Conservation (phyloP, 2,329 filamentous ascomycete genomes). For the Arthrobotrys megalospora region DNA sequence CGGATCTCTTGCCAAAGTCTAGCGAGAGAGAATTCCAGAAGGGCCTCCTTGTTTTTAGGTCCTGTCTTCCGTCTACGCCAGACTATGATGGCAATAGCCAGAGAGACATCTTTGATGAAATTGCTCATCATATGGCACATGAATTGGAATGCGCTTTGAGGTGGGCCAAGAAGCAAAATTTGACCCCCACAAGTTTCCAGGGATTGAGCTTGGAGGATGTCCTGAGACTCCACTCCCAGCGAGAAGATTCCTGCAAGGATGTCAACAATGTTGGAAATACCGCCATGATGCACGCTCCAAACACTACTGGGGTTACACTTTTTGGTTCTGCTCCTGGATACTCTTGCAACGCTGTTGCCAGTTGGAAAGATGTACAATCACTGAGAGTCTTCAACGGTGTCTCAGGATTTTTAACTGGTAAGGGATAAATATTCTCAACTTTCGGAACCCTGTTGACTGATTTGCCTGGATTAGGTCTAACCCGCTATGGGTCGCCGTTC, state of each 20-base stretch:
- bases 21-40: constrained; percentile 48
- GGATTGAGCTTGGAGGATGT: constrained; percentile 53
- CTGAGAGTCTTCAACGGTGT: constrained; percentile 53
- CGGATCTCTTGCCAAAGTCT: constrained; percentile 43
- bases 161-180: constrained; percentile 59
- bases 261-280: neutral
- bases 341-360: constrained; percentile 4
- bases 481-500: constrained; percentile 55
- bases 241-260: constrained; percentile 29
- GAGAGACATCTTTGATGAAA: constrained; percentile 58
- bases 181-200: constrained; percentile 57
- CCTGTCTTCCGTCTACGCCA: constrained; percentile 47
- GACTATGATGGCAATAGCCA: constrained; percentile 57
- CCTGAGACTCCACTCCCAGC: constrained; percentile 54
- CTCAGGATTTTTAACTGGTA: constrained; percentile 47
- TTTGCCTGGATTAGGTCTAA: constrained; percentile 20
- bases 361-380: constrained; percentile 45
- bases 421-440: neutral
- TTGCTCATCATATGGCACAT: constrained; percentile 56
- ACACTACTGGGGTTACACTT: constrained; percentile 24
- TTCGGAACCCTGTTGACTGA: neutral
- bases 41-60: constrained; percentile 51
- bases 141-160: constrained; percentile 58
- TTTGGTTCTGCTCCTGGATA: constrained; percentile 39
- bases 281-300: constrained; percentile 24